Base-by-base conservation (phyloP, 2,329 filamentous ascomycete genomes). In the Colletotrichum orbiculare region DNA sequence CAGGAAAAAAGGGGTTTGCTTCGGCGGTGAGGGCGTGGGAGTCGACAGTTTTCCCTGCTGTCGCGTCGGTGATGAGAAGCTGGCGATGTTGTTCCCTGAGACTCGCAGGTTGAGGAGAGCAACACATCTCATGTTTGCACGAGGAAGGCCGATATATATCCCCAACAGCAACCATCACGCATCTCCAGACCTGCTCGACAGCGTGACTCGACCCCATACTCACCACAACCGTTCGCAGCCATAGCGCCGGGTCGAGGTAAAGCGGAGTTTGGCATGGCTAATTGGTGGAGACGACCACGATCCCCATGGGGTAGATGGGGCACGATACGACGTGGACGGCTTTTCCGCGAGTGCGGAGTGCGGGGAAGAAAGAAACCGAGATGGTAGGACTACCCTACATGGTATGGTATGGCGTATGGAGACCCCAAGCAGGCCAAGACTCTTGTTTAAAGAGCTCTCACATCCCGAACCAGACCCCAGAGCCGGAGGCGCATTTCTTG, bases 241-340 rank as follows among this genome's bases (percentile, higher is more conserved):
- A 54, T 48, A 48, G 34, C 38, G 35, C 33, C 49, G 49, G 55
- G 49, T 54, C 56, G 12, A 50, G 39, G 12, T n/a, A 41, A 48
- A 48, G 56, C 49, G 55, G 61, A 50, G 61, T 45, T 34, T 48
- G 49, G 7, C 50, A 48, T 39, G 55, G 33, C 41, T 64, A 60
- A 64, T 64, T 60, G 55, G 55, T 60, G 61, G 61, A 54, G 61
- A 60, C 46, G 48, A 39, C 8, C 8, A 38, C 17, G 25, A 17
- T 60, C 48, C 61, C 61, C 61, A 54, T 64, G 61, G 61, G 61
- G 61, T 54, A 54, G 49, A 64, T 60, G 61, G 55, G 55, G 49
- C 35, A 54, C 25, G 49, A 25, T 25, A 25, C 25, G 25, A 25
- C 25, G 25, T 25, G 4, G 25, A 49, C 55, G 56, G 61, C 61